Percentiles rank a stretch among this genome's conserved stretches.
Evolutionary conservation across 495 filamentous ascomycete species (phyloP).

Genomic region (Xylaria nigripes): DNA sequence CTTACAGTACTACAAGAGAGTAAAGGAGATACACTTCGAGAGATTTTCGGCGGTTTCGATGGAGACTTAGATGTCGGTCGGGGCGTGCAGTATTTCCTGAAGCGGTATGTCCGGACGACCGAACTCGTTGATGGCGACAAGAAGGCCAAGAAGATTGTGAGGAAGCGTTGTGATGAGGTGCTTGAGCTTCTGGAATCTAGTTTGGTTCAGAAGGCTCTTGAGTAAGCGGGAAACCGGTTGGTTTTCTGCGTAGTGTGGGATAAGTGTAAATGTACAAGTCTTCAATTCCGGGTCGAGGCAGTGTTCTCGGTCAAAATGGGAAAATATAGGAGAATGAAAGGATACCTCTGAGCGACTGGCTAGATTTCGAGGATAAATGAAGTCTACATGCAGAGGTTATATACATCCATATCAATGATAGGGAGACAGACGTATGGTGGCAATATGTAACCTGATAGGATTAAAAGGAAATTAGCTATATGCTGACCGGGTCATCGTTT

Average conservation of each 20-base stretch:
- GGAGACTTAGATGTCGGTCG: conserved; percentile 57
- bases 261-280: background rate
- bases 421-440: no score
- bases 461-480: no score
- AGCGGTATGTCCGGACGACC: conserved; percentile 64
- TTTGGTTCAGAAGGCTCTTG: conserved; percentile 22
- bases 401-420: no score
- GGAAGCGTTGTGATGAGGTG: conserved; percentile 63
- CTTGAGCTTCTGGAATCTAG: conserved; percentile 49
- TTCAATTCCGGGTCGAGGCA: background rate
- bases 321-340: no score
- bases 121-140: conserved; percentile 54
- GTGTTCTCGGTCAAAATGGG: background rate
- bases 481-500: no score
- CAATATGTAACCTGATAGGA: no score
- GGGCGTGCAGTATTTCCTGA: conserved; percentile 70
- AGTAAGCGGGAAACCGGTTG: background rate
- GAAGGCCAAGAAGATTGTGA: conserved; percentile 53
- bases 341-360: no score
- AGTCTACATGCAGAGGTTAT: no score
- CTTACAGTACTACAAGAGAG: conserved; percentile 63
- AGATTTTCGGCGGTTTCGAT: conserved; percentile 16
- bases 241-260: background rate
- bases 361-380: no score
- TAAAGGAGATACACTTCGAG: conserved; percentile 12